Percentiles rank a stretch among this genome's conserved stretches.
Conservation (phyloP, 768 basidiomycete genomes). For the Hydnum rufescens region DNA sequence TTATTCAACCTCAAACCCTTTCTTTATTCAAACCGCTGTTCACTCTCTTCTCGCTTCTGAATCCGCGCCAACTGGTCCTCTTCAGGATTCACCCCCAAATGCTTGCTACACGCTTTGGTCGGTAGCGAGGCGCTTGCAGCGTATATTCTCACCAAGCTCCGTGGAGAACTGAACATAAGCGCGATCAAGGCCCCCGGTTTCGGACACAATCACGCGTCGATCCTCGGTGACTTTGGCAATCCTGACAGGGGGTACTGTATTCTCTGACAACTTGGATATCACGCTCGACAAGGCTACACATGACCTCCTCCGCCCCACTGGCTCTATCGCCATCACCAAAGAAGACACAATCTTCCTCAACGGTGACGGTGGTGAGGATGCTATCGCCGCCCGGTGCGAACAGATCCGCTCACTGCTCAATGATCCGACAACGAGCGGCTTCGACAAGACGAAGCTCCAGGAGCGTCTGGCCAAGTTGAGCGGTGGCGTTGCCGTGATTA, state of each 20-base stretch:
- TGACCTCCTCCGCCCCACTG: constrained; percentile 80
- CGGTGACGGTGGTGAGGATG: constrained; percentile 76
- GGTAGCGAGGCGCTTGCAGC: constrained; percentile 97
- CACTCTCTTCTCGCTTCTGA: constrained; percentile 57
- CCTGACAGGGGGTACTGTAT: constrained; percentile 93
- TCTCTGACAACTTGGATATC: constrained; percentile 91
- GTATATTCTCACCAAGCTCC: constrained; percentile 97
- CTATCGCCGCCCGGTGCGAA: constrained; percentile 84
- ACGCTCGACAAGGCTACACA: constrained; percentile 81
- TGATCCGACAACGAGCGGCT: constrained; percentile 77
- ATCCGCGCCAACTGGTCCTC: constrained; percentile 67
- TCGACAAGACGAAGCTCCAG: constrained; percentile 85
- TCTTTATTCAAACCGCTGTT: constrained; percentile 49
- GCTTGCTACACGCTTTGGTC: constrained; percentile 78
- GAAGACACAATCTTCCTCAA: constrained; percentile 95
- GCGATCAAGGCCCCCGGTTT: constrained; percentile 97
- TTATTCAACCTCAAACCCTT: constrained; percentile 30
- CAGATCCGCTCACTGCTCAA: constrained; percentile 73
- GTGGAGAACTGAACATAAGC: constrained; percentile 84
- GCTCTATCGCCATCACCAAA: constrained; percentile 86
- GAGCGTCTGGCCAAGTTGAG: constrained; percentile 91
- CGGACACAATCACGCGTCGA: constrained; percentile 96
- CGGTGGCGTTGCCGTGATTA: constrained; percentile 96
- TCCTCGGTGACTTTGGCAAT: constrained; percentile 92
- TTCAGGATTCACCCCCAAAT: constrained; percentile 80